A percentile compares a stretch with the other conserved stretches of the same genome.
Evolutionary conservation across 116 monocot species (phyloP).

Genomic region (Trichopus zeylanicus): DNA sequence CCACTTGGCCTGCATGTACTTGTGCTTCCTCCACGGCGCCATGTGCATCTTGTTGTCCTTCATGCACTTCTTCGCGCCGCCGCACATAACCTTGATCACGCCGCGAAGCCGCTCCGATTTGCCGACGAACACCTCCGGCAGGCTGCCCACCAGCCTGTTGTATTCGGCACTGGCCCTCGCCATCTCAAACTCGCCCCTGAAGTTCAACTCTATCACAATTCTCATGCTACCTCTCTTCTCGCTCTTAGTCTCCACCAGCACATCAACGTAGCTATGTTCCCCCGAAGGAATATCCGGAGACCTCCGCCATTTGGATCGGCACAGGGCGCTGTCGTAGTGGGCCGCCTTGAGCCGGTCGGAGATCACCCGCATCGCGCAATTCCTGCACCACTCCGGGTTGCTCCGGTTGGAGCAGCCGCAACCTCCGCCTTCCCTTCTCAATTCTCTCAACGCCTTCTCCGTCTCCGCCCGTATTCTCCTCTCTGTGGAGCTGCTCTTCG

Average conservation of each 20-base stretch:
- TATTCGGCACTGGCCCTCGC: slow-evolving; percentile 56
- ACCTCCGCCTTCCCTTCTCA: slow-evolving; percentile 6
- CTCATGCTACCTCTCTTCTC: slow-evolving; percentile 30
- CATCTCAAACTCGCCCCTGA: slow-evolving; percentile 83
- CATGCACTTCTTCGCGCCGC: slow-evolving; percentile 80
- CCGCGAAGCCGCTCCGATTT: slow-evolving; percentile 45
- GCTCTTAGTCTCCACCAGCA: slow-evolving; percentile 31
- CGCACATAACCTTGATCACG: slow-evolving; percentile 68
- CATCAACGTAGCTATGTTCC: slow-evolving; percentile 75
- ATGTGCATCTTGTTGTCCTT: slow-evolving; percentile 96
- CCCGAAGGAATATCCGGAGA: slow-evolving; percentile 72
- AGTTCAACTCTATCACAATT: slow-evolving; percentile 67
- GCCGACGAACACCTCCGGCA: slow-evolving; percentile 88
- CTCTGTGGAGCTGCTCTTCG: slow-evolving; percentile 45
- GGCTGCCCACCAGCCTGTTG: slow-evolving; percentile 38
- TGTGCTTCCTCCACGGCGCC: slow-evolving; percentile 91
- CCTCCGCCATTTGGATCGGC: slow-evolving; percentile 74
- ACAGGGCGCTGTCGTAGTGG: slow-evolving; percentile 67
- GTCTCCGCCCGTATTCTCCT: slow-evolving; percentile 23
- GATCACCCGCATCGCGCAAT: slow-evolving; percentile 30
- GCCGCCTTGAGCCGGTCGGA: slow-evolving; percentile 25
- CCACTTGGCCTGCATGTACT: slow-evolving; percentile 97
- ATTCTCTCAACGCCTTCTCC: slow-evolving; percentile 27
- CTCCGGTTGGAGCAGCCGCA: slow-evolving; percentile 30
- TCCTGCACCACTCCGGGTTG: slow-evolving; percentile 17